Conservation (phyloP, 2,329 filamentous ascomycete species). For the Eutypa lata region DNA sequence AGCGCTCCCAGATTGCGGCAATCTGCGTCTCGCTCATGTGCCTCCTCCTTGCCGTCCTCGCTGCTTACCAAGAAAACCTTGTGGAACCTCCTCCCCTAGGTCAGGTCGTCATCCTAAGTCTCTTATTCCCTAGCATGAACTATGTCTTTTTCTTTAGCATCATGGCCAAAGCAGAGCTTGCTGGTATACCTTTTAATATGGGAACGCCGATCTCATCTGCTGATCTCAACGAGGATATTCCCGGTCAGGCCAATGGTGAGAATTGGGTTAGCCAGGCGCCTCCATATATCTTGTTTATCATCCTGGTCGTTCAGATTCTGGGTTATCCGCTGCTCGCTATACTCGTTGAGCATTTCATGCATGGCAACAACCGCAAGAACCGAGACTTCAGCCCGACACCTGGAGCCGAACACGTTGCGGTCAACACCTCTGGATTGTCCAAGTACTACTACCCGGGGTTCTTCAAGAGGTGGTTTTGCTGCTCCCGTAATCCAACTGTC, state of each 20-base stretch:
- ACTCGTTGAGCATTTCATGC: conserved; percentile 28
- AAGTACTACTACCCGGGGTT: conserved; percentile 31
- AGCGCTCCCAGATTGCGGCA: conserved; percentile 26
- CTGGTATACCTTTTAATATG: conserved; percentile 15
- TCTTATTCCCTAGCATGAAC: conserved; percentile 30
- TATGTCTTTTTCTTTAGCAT: conserved; percentile 29
- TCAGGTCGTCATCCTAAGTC: conserved; percentile 17
- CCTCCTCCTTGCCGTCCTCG: conserved; percentile 23
- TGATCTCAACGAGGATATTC: not conserved
- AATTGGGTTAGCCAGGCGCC: conserved; percentile 23
- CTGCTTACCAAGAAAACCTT: conserved; percentile 16
- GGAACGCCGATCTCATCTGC: conserved; percentile 3
- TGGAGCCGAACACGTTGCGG: conserved; percentile 16
- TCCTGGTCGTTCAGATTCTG: conserved; percentile 31
- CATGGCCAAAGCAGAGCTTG: conserved; percentile 21
- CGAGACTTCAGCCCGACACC: conserved; percentile 17
- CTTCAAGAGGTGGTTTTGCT: conserved; percentile 26
- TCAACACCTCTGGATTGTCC: conserved; percentile 23
- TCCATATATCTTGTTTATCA: conserved; percentile 25
- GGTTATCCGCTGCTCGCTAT: conserved; percentile 30
- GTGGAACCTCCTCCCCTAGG: conserved; percentile 4
- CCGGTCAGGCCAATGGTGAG: conserved; percentile 6
- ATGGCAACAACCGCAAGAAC: conserved; percentile 32
- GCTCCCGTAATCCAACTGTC: conserved; percentile 23
- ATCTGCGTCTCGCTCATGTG: conserved; percentile 28